Evolutionary conservation across 805 yeast genomes (phyloP), one percentile per base, ranked within the genome.

Genomic region (Yarrowia sp.): DNA sequence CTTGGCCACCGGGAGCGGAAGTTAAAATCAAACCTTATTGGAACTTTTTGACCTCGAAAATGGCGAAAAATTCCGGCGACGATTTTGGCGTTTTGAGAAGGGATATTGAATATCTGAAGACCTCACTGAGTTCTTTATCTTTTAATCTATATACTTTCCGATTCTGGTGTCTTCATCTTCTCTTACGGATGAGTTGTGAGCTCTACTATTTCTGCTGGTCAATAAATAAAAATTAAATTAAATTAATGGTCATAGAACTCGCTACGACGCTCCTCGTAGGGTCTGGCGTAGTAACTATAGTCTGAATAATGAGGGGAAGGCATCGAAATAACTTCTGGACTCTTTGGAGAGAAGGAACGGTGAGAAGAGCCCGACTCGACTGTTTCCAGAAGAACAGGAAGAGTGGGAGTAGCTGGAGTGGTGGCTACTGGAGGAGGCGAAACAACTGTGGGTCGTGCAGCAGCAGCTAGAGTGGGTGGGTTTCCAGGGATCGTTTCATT

Each of bases 1-100:
- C 59, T 53, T 53, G 59, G 59, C 59, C 59, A 53, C 59, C 59
- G 59, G 59, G 59, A 53, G 59, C 5, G 35, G 45, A 53, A 53
- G 59, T 53, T 53, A 40, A 53, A 19, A 11, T 14, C 40, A 42
- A 53, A 53, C 59, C 59, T 53, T 53, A 40, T 40, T 53, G 45
- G 16, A 12, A 0, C 2, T 1, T 35, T 53, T 38, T 53, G 32
- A 40, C 3, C 14, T 11, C 10, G 16, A 36, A n/a, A n/a, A n/a
- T 7, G 11, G 10, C 26, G 42, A 32, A 26, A 14, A 35, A n/a
- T 12, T 19, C 35, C 35, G 35, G n/a, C 26, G 49, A 10, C 7
- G 49, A 19, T 45, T 19, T 11, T 19, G 49, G 32, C 32, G 19
- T 7, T n/a, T n/a, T 42, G 9, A 42, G 46, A n/a, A 22, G 22